Percentiles rank a stretch among this genome's conserved stretches.
phyloP scores from a whole-genome alignment of 2,329 filamentous ascomycete genomes.

The Aureobasidium pullulans region DNA sequence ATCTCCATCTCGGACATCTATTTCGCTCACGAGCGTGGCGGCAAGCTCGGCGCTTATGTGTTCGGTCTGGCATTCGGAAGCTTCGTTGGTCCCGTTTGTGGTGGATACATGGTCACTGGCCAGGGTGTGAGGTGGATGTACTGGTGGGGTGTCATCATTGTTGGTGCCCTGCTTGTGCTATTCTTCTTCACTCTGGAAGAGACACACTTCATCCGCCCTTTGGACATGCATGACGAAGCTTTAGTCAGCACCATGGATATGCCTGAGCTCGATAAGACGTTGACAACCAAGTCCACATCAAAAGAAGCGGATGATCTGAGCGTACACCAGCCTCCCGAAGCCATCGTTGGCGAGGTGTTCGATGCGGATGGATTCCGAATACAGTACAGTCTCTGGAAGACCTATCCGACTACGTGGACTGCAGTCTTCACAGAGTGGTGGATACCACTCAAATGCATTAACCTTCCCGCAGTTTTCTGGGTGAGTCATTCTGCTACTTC shows the following conservation, averaged over 20 bases:
- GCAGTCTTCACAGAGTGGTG: constrained; percentile 13
- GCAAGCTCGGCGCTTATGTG: constrained; percentile 11
- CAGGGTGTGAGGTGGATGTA: constrained; percentile 33
- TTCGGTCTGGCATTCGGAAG: constrained; percentile 28
- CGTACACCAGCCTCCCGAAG: neutral
- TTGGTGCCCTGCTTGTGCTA: constrained; percentile 22
- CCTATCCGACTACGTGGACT: constrained; percentile 7
- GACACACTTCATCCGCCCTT: constrained; percentile 18
- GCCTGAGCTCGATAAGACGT: neutral
- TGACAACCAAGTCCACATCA: neutral
- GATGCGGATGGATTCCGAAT: constrained; percentile 11
- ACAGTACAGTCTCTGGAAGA: constrained; percentile 11
- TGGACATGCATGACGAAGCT: constrained; percentile 9
- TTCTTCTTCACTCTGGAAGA: constrained; percentile 33
- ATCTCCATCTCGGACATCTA: constrained; percentile 15
- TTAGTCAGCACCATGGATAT: neutral
- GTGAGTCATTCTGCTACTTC: neutral
- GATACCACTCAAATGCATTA: constrained; percentile 11
- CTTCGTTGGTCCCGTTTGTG: constrained; percentile 31
- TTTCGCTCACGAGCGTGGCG: constrained; percentile 15
- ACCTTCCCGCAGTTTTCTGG: constrained; percentile 15
- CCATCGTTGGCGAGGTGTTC: constrained; percentile 14
- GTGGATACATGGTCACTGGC: constrained; percentile 33
- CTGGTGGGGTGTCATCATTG: constrained; percentile 29
- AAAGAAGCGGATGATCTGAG: neutral